Conservation (phyloP, 2,329 filamentous ascomycete genomes). For the Thielaviopsis euricoi region DNA sequence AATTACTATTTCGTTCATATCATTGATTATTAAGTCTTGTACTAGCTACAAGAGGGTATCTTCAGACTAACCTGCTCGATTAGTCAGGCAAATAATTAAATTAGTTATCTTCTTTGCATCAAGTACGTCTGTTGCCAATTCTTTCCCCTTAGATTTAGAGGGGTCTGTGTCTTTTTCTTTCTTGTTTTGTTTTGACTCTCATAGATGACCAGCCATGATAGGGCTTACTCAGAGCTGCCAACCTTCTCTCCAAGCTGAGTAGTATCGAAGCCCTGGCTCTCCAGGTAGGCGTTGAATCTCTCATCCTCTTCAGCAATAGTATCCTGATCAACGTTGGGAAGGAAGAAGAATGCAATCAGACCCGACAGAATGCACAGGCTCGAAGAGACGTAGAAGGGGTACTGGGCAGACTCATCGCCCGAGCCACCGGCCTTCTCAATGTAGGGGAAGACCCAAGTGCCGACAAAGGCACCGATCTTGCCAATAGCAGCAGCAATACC, state of each 20-base stretch:
- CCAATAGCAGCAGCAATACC: slow-evolving; percentile 56
- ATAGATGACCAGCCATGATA: too few relatives aligned
- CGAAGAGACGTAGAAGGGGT: slow-evolving; percentile 79
- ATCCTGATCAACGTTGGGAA: slow-evolving; percentile 71
- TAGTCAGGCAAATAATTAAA: too few relatives aligned
- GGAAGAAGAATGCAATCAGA: slow-evolving; percentile 35
- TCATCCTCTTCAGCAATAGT: slow-evolving; percentile 67
- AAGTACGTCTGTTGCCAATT: too few relatives aligned
- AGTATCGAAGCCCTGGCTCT: slow-evolving; percentile 61
- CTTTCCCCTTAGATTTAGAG: too few relatives aligned
- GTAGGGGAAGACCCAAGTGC: slow-evolving; percentile 66
- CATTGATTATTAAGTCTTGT: too few relatives aligned
- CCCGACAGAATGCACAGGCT: slow-evolving; percentile 63
- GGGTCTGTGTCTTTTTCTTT: too few relatives aligned
- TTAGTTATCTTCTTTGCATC: too few relatives aligned
- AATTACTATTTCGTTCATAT: too few relatives aligned
- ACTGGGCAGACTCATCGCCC: slow-evolving; percentile 49
- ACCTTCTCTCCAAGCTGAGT: slow-evolving; percentile 30
- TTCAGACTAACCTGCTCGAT: too few relatives aligned
- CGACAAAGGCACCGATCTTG: slow-evolving; percentile 72
- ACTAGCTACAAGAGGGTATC: too few relatives aligned
- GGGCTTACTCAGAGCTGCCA: slow-evolving; percentile 15
- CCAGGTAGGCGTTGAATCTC: slow-evolving; percentile 58
- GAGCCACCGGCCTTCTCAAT: slow-evolving; percentile 44
- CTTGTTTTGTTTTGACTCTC: too few relatives aligned